phyloP scores from a whole-genome alignment of 176 grass and related monocot species.

The Bromus sterilis region DNA sequence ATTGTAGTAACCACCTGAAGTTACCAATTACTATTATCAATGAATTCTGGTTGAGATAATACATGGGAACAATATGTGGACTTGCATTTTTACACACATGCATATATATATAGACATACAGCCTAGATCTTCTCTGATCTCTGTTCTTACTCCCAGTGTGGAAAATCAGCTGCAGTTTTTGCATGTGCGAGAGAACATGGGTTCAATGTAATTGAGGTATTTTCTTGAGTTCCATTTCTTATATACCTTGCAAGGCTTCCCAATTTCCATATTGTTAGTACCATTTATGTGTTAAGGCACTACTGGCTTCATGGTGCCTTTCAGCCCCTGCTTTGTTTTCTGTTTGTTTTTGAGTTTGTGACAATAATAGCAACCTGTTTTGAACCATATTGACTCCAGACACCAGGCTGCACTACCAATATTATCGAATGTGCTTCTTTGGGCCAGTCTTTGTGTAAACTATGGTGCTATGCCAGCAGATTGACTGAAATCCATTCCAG shows the following conservation, averaged over 20 bases:
- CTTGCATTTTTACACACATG: neutral
- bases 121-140: constrained; percentile 7
- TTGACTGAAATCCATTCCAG: neutral
- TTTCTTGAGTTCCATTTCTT: neutral
- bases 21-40: neutral
- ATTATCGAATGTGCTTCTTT: neutral
- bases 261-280: neutral
- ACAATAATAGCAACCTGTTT: neutral
- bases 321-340: neutral
- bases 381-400: neutral
- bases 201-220: constrained; percentile 95
- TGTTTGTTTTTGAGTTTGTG: neutral
- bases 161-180: constrained; percentile 92
- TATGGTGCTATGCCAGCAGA: neutral
- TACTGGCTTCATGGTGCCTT: neutral
- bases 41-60: neutral
- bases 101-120: neutral
- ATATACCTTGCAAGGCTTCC: neutral
- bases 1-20: neutral
- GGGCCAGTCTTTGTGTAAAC: neutral
- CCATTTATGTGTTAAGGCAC: neutral
- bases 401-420: neutral
- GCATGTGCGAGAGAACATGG: constrained; percentile 91
- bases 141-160: constrained; percentile 55
- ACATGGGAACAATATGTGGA: neutral